Percentiles rank a stretch among this genome's conserved stretches.
phyloP scores from a whole-genome alignment of 2,329 filamentous ascomycete species.

The Neofusicoccum umdonicola region DNA sequence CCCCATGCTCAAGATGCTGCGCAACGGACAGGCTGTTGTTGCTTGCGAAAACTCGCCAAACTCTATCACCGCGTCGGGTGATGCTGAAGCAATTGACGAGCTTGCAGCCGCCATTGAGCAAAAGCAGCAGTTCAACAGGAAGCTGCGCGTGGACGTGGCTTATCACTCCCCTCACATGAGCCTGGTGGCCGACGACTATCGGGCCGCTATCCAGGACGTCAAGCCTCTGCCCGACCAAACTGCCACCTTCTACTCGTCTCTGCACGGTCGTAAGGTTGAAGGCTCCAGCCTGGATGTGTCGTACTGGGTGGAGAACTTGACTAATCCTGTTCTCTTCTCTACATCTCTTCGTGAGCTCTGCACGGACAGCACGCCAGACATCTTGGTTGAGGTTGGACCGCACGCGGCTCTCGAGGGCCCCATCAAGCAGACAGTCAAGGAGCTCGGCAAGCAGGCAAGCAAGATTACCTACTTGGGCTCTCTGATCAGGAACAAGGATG shows the following conservation, averaged over 20 bases:
- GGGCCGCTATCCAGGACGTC: not conserved
- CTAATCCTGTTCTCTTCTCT: conserved; percentile 36
- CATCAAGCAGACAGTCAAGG: conserved; percentile 14
- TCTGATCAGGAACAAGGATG: conserved; percentile 10
- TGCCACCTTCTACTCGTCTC: conserved; percentile 11
- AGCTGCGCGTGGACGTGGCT: conserved; percentile 43
- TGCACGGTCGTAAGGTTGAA: not conserved
- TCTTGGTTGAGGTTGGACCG: conserved; percentile 29
- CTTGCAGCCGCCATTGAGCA: conserved; percentile 31
- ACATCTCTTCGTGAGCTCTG: conserved; percentile 21
- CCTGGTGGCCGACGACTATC: conserved; percentile 30
- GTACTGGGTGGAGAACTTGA: conserved; percentile 43
- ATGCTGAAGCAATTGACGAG: conserved; percentile 35
- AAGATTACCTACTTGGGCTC: conserved; percentile 5
- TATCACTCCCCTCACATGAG: conserved; percentile 49
- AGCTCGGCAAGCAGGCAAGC: conserved; percentile 8
- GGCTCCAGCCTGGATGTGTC: conserved; percentile 1
- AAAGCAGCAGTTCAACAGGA: conserved; percentile 38
- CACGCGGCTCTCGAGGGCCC: conserved; percentile 30
- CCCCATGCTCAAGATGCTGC: conserved; percentile 2
- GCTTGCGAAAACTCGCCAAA: conserved; percentile 40
- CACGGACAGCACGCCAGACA: not conserved
- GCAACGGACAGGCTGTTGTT: conserved; percentile 17
- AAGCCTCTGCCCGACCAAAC: not conserved
- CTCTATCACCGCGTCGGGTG: conserved; percentile 48